Evolutionary conservation across 176 grass and related monocot genomes (phyloP), one percentile per base, ranked within the genome.

Genomic region (Cenchrus purpureus): DNA sequence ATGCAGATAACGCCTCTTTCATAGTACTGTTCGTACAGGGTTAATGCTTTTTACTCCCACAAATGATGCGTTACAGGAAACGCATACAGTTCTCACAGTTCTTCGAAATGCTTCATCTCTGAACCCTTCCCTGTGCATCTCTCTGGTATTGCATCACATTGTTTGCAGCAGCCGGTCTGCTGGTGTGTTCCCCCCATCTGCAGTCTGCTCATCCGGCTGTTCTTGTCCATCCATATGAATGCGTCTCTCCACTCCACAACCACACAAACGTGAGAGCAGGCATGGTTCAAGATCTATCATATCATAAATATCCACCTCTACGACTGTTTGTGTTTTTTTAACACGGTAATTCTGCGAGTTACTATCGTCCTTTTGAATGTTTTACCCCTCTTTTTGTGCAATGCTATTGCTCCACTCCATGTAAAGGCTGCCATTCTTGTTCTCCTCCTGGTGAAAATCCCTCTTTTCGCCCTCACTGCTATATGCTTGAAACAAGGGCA

Each of bases 331-430:
- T 44, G 4, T 83, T 45, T 45, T 69, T 32, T 65, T 14, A 42
- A 70, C 42, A 22, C 42, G 12, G 68, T 49, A 71, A 75, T 84
- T 53, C 74, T 80, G 68, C 61, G 61, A 91, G 52, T 90, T 90
- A 83, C 74, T 8, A 67, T 76, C 0, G 8, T 68, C 46, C 22
- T 58, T 81, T 87, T 48, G 58, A 88, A 1, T 72, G 25, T 59
- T 91, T 78, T 57, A 57, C 45, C 48, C 48, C 8, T 10, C 5
- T 63, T 57, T 84, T 52, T 68, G 62, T 51, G 64, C 53, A 2
- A 79, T 84, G 82, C 82, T 59, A 53, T 82, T 81, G 61, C 77
- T 62, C 83, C 79, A n/a, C 72, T 87, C 74, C 51, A 68, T 79
- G 75, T 45, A 80, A 80, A 83, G 52, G 74, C 84, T 82, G 88